These are phyloP conservation scores for Fonsecaea pedrosoi DNA, from an alignment of 2,329 filamentous ascomycete species.

Conservation along the genomic window DNA sequence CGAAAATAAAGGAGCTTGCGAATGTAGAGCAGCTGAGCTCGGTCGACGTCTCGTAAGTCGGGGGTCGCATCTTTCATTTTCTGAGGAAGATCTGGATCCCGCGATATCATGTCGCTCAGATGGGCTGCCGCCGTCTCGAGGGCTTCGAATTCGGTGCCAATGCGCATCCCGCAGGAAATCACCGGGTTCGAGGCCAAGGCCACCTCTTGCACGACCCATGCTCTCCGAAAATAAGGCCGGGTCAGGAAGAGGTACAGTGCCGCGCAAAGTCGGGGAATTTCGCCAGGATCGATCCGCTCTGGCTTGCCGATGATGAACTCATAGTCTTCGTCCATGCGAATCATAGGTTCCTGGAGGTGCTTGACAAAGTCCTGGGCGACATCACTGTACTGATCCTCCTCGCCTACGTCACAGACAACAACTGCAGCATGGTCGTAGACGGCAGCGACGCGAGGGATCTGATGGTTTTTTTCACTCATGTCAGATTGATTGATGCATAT, in stretches of 20 bases:
- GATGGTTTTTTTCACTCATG: conserved; percentile 23
- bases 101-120: conserved; percentile 19
- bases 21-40: conserved; percentile 7
- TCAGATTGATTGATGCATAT: conserved; percentile 29
- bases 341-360: conserved; percentile 20
- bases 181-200: conserved; percentile 31
- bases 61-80: conserved; percentile 11
- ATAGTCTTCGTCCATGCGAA: conserved; percentile 9
- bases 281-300: conserved; percentile 17
- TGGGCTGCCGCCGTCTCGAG: conserved; percentile 13
- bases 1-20: conserved; percentile 22
- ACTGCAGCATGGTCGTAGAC: conserved; percentile 25
- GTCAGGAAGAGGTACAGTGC: conserved; percentile 32
- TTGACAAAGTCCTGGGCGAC: conserved; percentile 26
- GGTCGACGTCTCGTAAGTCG: neutral
- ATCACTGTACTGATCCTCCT: conserved; percentile 25
- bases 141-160: neutral
- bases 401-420: conserved; percentile 33
- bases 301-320: conserved; percentile 12
- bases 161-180: conserved; percentile 27
- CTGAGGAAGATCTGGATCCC: neutral
- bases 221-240: conserved; percentile 34
- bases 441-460: conserved; percentile 29
- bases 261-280: conserved; percentile 13
- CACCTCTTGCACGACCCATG: conserved; percentile 38